These are phyloP conservation scores for Euphorbia lathyris DNA, from an alignment of 345 rosid genomes.

Conservation along the genomic window DNA sequence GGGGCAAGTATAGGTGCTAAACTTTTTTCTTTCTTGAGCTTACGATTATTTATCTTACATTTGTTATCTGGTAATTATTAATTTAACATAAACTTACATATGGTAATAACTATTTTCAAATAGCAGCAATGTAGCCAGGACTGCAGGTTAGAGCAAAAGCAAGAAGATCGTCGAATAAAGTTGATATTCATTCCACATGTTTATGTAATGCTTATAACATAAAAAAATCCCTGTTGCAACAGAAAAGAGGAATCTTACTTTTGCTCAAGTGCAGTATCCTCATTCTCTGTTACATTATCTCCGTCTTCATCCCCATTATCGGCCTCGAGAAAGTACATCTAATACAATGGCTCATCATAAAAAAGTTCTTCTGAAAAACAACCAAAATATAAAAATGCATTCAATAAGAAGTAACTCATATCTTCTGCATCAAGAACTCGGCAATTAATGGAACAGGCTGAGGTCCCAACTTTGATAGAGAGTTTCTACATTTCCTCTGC, in stretches of 20 bases:
- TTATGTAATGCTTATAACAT: background rate
- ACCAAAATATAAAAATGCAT: constrained; percentile 5
- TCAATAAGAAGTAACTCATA: constrained; percentile 26
- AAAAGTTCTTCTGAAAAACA: too few species aligned
- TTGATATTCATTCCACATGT: background rate
- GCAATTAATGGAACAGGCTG: constrained; percentile 77
- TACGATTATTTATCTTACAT: too few species aligned
- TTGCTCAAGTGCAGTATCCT: constrained; percentile 38
- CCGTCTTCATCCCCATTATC: constrained; percentile 55
- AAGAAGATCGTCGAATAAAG: background rate
- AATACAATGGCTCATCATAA: constrained; percentile 14
- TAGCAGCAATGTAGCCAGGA: too few species aligned
- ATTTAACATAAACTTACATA: too few species aligned
- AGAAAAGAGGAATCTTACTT: constrained; percentile 33
- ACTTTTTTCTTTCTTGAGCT: too few species aligned
- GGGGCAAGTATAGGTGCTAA: too few species aligned
- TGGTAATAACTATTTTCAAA: too few species aligned
- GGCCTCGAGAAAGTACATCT: constrained; percentile 80
- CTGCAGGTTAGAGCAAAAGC: background rate
- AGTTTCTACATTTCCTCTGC: constrained; percentile 98
- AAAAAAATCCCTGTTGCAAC: too few species aligned
- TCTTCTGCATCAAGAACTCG: constrained; percentile 61
- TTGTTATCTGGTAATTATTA: too few species aligned
- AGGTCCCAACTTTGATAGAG: constrained; percentile 72
- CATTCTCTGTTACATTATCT: constrained; percentile 32